Base-by-base conservation (phyloP, 2,329 filamentous ascomycete genomes). In the Xylaria sp. region DNA sequence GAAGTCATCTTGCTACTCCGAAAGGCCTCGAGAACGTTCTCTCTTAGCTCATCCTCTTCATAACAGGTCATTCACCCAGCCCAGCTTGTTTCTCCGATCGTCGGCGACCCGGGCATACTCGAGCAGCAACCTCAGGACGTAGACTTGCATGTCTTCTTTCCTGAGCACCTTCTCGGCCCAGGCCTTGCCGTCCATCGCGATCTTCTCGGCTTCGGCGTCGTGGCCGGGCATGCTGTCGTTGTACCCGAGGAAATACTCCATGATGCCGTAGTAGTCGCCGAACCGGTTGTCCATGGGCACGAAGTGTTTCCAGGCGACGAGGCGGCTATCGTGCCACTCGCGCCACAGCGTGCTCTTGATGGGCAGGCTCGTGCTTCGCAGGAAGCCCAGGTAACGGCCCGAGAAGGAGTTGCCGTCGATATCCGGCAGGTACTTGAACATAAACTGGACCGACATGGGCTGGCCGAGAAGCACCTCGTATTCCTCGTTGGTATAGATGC, bases 231-330 rank as follows among this genome's bases (percentile, higher is more conserved):
- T 69, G 8, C 65, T 67, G 17, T 72, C 76, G 0, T 70, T 66
- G 61, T 86, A 85, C 1, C 87, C 87, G 4, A 90, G 66, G 64
- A 92, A 91, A 66, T 90, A 92, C 52, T 88, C 84, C 78, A 91
- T 79, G 50, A 91, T 85, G 40, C 83, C 85, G 57, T 86, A 92
- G 63, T 89, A 80, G 62, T 92, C 90, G 34, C 82, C 74, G 64
- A 87, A 92, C 1, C 85, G 82, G 65, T 83, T 89, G 67, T 92
- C 88, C 81, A 93, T 86, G 16, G 90, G 90, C 1, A 92, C 86
- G 63, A 90, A 93, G 71, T 94, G 90, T 64, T 85, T 84, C 90
- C 90, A 94, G 0, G 88, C 80, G 2, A 91, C 76, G 1, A 93
- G 76, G 2, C 90, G 79, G 41, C 80, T 82, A 68, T 92, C 89